These are phyloP conservation scores for Sarcocystis neurona DNA, from an alignment of 169 alveolate genomes.

Conservation along the genomic window DNA sequence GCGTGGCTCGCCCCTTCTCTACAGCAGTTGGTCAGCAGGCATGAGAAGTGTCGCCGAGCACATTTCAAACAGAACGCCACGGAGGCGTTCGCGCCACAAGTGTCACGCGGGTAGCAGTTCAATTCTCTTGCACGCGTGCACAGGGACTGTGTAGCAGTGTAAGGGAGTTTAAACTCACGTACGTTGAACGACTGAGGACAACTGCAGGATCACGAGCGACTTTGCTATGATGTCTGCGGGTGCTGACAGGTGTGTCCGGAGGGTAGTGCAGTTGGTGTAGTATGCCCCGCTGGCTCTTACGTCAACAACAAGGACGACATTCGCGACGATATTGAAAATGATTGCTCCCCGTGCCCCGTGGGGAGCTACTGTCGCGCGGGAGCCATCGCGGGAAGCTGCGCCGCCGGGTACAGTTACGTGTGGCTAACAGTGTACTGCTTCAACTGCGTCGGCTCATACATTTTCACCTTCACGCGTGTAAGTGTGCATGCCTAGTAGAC, in stretches of 20 bases:
- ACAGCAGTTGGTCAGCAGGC: no score
- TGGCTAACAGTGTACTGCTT: not conserved
- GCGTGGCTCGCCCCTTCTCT: no score
- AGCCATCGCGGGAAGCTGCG: not conserved
- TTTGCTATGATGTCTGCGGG: not conserved
- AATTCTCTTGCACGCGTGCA: no score
- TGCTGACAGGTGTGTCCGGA: not conserved
- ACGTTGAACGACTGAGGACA: no score
- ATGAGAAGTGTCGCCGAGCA: no score
- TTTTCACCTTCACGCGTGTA: not conserved
- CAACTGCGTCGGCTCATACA: not conserved
- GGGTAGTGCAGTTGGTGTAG: not conserved
- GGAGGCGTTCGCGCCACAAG: no score
- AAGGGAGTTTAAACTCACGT: no score
- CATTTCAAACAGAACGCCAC: no score
- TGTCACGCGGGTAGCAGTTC: no score
- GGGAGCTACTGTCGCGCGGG: constrained; percentile 12
- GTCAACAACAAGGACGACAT: not conserved
- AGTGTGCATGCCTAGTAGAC: no score
- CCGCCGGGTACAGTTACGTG: not conserved
- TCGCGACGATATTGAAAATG: not conserved
- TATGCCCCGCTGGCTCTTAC: not conserved
- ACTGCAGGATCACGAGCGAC: no score
- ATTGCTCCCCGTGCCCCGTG: not conserved
- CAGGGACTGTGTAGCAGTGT: no score